Base-by-base conservation (phyloP, 2,329 filamentous ascomycete species). In the Ophiostoma sp. region DNA sequence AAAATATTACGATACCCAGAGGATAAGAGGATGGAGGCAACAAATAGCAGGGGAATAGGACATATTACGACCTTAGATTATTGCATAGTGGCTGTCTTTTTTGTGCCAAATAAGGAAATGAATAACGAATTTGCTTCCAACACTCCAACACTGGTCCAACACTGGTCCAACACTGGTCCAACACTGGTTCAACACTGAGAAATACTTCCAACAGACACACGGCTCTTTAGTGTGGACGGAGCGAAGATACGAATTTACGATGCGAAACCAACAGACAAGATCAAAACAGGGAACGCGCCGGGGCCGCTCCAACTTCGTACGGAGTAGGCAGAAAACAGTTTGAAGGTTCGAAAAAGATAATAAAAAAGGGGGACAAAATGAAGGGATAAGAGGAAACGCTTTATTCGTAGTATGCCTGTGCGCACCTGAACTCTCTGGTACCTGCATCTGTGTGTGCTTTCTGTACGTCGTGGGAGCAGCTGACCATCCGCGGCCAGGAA, bases 371-470 rank as follows among this genome's bases (percentile, higher is more conserved):
- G 59, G 19, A 15, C 19, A 19, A 61, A 61, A 33, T 4, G 2
- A 63, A 22, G 11, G 4, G n/a, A 11, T n/a, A 36, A 17, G 15
- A 45, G 12, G 42, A 45, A 19, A 17, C 2, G 42, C 11, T 3
- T 45, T 17, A 48, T 9, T 42, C 9, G 39, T 12, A 19, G 42
- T 48, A 19, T 48, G 42, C 42, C 11, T 39, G n/a, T 19, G 25
- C 25, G 42, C 42, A 25, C 42, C 25, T 3, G 25, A 28, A 68
- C 25, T 17, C 66, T 55, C 19, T 52, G 28, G 66, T 69, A 69
- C 66, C 66, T 69, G 66, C 66, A 69, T 69, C 17, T 52, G 25
- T 33, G 64, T 36, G 25, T 33, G 45, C 22, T 55, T 55, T 11
- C 28, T 25, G 50, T 45, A 17, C 22, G 25, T 33, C 45, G 25